Evolutionary conservation across 164 flowering plant genomes (phyloP).

Genomic region (Taxillus chinensis): DNA sequence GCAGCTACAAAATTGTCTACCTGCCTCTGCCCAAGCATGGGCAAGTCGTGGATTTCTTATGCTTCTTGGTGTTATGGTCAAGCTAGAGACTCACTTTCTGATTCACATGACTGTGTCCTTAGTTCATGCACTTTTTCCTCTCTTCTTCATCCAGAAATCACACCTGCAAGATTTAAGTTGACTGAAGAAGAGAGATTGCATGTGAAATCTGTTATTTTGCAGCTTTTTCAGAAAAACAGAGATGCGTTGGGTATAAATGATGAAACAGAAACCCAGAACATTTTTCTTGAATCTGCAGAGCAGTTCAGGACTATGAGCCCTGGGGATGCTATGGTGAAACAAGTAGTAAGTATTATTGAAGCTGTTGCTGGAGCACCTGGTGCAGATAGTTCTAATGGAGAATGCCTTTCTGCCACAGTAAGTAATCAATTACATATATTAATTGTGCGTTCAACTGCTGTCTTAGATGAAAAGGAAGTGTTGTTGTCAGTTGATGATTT

Average conservation of each 20-base stretch:
- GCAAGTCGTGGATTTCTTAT: constrained; percentile 92
- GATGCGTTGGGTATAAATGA: constrained; percentile 11
- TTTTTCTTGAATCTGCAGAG: constrained; percentile 22
- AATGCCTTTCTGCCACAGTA: constrained; percentile 32
- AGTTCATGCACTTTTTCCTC: constrained; percentile 51
- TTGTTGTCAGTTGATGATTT: constrained; percentile 34
- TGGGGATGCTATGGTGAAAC: constrained; percentile 37
- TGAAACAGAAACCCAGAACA: constrained; percentile 17
- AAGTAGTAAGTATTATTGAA: constrained; percentile 56
- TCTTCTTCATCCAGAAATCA: constrained; percentile 45
- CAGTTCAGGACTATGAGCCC: constrained; percentile 17
- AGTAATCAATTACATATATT: constrained; percentile 50
- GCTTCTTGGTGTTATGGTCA: constrained; percentile 90
- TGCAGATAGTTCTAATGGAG: constrained; percentile 41
- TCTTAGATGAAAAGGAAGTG: constrained; percentile 26
- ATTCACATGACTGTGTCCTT: constrained; percentile 24
- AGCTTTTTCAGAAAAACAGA: constrained; percentile 22
- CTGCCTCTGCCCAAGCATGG: constrained; percentile 63
- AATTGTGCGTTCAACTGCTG: constrained; percentile 27
- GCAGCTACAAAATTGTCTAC: constrained; percentile 58
- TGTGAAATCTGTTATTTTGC: constrained; percentile 35
- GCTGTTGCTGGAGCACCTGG: constrained; percentile 69
- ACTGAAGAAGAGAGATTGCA: constrained; percentile 53
- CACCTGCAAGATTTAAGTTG: constrained; percentile 41
- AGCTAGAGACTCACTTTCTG: constrained; percentile 39